Base-by-base conservation (phyloP, 257 asterid genomes). In the Striga asiatica region DNA sequence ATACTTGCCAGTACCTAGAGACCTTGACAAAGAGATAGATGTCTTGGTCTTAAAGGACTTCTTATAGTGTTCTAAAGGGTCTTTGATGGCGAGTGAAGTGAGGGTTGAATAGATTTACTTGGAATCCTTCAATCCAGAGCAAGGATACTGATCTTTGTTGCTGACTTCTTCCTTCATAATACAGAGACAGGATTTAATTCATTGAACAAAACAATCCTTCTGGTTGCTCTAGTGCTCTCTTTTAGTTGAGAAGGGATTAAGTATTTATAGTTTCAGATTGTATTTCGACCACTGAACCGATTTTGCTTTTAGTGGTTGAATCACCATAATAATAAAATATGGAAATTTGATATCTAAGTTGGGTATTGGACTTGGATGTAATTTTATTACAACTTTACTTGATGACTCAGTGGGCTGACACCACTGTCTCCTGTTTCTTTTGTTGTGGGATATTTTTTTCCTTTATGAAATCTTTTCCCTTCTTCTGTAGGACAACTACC, bases 401-500 rank as follows among this genome's bases (percentile, higher is more conserved):
- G 37, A 18, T 34, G 17, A 56, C 50, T 27, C 58, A 13, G 13
- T 65, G 63, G 23, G 53, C 50, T 49, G 45, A 41, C 49, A 1
- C 2, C 38, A 27, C 61, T 16, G 25, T 28, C 54, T 56, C 11
- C 1, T 45, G 42, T 8, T 54, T 66, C 35, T 50, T 47, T 39
- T 39, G 17, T 31, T 45, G 21, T n/a, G n/a, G n/a, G n/a, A n/a
- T n/a, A n/a, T n/a, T n/a, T 25, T 43, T 32, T 28, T 57, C 43
- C 18, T 56, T 38, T 10, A 39, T 1, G 43, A 31, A 37, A 17
- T 48, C 8, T 32, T 49, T 24, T 64, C 2, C 38, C 7, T 32
- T 72, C 47, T 65, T 19, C 38, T 73, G 58, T 76, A 91, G 97
- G 98, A 91, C 65, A 91, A 87, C 82, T 91, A 91, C 85, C 97